Evolutionary conservation across 2,329 filamentous ascomycete genomes (phyloP).

Genomic region (Teratosphaeria zuluensis): DNA sequence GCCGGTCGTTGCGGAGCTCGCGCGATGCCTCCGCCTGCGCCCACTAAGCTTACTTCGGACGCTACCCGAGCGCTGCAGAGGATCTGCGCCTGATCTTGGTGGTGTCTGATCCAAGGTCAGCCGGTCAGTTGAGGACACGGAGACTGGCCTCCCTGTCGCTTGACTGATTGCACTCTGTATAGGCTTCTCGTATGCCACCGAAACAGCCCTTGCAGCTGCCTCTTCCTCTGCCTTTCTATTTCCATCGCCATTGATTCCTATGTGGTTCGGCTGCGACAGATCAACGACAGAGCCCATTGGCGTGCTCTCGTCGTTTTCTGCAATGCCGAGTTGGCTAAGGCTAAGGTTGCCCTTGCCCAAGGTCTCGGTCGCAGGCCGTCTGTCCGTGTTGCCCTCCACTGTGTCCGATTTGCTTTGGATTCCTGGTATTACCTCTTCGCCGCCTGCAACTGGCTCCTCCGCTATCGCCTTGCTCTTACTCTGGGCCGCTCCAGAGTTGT

Average conservation of each 20-base stretch:
- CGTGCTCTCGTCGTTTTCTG: constrained; percentile 44
- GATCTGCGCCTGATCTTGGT: constrained; percentile 51
- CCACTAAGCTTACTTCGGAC: constrained; percentile 46
- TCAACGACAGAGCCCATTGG: constrained; percentile 51
- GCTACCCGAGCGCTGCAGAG: constrained; percentile 45
- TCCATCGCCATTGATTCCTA: constrained; percentile 7
- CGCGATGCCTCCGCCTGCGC: constrained; percentile 56
- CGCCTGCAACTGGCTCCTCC: constrained; percentile 12
- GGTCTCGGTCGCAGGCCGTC: constrained; percentile 72
- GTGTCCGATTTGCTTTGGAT: constrained; percentile 16
- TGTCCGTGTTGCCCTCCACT: constrained; percentile 43
- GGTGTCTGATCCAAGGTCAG: constrained; percentile 49
- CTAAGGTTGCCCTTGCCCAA: constrained; percentile 82
- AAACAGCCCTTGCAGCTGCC: constrained; percentile 50
- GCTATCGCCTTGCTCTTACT: constrained; percentile 32
- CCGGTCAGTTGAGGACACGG: constrained; percentile 29
- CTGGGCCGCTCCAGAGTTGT: constrained; percentile 45
- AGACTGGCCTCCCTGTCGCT: constrained; percentile 30
- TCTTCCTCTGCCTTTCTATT: constrained; percentile 50
- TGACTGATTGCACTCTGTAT: constrained; percentile 19
- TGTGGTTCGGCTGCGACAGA: constrained; percentile 46
- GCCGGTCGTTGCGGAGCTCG: constrained; percentile 60
- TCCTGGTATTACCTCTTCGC: constrained; percentile 35
- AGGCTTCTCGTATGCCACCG: constrained; percentile 47
- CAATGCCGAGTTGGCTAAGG: constrained; percentile 76